Evolutionary conservation across 2,329 filamentous ascomycete genomes (phyloP).

Genomic region (Neoarthrinium moseri): DNA sequence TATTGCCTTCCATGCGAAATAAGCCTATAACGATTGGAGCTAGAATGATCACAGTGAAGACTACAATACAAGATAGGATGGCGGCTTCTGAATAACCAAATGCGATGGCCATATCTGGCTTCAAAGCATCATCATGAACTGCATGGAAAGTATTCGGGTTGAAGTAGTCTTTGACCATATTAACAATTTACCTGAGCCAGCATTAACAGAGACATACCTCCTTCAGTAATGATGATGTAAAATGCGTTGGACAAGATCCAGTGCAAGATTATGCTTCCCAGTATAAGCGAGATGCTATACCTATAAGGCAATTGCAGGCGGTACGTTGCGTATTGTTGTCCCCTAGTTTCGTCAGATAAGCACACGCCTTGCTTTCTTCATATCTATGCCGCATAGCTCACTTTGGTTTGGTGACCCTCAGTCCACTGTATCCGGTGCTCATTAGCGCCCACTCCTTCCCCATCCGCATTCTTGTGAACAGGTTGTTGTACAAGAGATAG

Average conservation of each 20-base stretch:
- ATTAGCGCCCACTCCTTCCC: conserved; percentile 40
- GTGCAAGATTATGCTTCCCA: conserved; percentile 33
- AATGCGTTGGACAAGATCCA: conserved; percentile 41
- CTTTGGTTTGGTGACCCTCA: conserved; percentile 34
- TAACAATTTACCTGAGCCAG: too few relatives aligned
- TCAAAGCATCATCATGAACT: conserved; percentile 9
- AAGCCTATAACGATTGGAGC: conserved; percentile 13
- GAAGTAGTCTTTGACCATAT: neutral
- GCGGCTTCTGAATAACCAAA: conserved; percentile 12
- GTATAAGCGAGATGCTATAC: conserved; percentile 36
- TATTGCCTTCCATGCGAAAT: conserved; percentile 14
- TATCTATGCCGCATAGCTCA: neutral
- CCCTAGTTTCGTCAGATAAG: neutral
- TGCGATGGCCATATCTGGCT: conserved; percentile 10
- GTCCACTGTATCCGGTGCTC: conserved; percentile 21
- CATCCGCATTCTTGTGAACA: conserved; percentile 40
- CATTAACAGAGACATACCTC: conserved; percentile 12
- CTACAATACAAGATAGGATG: conserved; percentile 10
- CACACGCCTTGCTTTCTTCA: neutral
- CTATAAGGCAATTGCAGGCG: conserved; percentile 38
- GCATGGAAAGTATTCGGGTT: neutral
- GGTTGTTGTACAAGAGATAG: conserved; percentile 37
- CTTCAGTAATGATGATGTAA: conserved; percentile 29
- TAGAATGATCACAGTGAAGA: conserved; percentile 7
- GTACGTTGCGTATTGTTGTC: conserved; percentile 33